phyloP scores from a whole-genome alignment of 257 asterid genomes.

The Eustoma russellianum region DNA sequence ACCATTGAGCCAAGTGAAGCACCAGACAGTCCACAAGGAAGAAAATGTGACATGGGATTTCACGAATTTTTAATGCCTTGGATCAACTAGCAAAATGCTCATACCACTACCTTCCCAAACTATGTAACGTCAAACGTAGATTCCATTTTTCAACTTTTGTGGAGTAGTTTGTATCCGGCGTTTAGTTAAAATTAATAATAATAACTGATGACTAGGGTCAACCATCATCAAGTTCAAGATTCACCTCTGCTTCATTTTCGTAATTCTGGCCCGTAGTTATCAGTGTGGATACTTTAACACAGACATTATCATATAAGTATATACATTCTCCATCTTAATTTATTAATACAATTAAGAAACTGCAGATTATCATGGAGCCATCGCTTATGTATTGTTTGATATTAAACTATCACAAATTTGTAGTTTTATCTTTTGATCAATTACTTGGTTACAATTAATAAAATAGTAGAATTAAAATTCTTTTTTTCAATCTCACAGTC shows the following conservation, averaged over 20 bases:
- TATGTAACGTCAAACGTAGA: not conserved
- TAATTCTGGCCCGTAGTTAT: constrained; percentile 26
- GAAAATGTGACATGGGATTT: constrained; percentile 27
- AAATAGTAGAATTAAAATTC: too few species aligned
- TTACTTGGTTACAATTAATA: too few species aligned
- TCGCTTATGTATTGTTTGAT: too few species aligned
- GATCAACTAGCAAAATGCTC: not conserved
- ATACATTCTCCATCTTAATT: too few species aligned
- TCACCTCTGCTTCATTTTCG: constrained; percentile 9
- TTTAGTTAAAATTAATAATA: constrained; percentile 13
- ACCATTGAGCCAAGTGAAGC: constrained; percentile 62
- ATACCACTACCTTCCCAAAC: not conserved
- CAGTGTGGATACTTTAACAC: not conserved
- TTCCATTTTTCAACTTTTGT: not conserved
- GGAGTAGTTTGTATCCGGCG: constrained; percentile 9
- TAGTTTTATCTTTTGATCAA: too few species aligned
- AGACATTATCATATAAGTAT: too few species aligned
- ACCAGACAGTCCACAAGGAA: constrained; percentile 16
- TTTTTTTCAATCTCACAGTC: too few species aligned
- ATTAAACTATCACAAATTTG: too few species aligned
- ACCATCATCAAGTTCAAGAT: constrained; percentile 38
- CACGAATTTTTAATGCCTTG: constrained; percentile 15
- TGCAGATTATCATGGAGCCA: too few species aligned
- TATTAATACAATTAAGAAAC: too few species aligned
- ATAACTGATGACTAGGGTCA: constrained; percentile 19